Evolutionary conservation across 1,284 basidiomycete genomes (phyloP).

Genomic region (Rhodotorula sp.): DNA sequence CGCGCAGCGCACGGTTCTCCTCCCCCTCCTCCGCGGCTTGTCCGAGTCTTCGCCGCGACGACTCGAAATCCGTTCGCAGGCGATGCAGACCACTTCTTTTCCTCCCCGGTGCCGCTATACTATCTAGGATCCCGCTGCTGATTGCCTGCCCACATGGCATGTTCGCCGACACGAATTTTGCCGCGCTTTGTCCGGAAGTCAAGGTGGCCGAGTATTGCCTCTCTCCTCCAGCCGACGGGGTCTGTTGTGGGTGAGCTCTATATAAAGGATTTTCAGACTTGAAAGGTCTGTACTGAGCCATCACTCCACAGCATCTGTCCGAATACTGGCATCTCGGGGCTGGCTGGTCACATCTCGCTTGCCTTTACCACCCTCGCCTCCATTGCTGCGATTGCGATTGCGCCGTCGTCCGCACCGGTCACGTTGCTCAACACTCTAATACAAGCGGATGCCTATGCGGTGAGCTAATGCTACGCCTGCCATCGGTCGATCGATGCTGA

Average conservation of each 20-base stretch:
- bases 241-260: conserved; percentile 19
- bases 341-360: conserved; percentile 25
- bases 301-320: conserved; percentile 17
- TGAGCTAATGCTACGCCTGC: conserved; percentile 12
- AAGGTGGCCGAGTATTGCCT: conserved; percentile 12
- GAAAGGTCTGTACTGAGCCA: neutral
- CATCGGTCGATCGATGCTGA: conserved; percentile 6
- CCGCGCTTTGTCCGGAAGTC: conserved; percentile 20
- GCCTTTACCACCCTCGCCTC: conserved; percentile 26
- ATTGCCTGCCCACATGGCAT: conserved; percentile 5
- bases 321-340: conserved; percentile 11
- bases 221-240: conserved; percentile 3
- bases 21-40: neutral
- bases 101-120: neutral
- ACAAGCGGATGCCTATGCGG: conserved; percentile 29
- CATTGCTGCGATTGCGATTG: conserved; percentile 27
- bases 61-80: too few species aligned
- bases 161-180: conserved; percentile 22
- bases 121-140: neutral
- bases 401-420: conserved; percentile 8
- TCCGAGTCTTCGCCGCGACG: neutral
- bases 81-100: too few species aligned
- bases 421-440: conserved; percentile 18
- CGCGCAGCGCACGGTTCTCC: neutral
- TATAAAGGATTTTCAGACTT: neutral